Base-by-base conservation (phyloP, 352 stramenopile genomes). In the Discostella stelligera region DNA sequence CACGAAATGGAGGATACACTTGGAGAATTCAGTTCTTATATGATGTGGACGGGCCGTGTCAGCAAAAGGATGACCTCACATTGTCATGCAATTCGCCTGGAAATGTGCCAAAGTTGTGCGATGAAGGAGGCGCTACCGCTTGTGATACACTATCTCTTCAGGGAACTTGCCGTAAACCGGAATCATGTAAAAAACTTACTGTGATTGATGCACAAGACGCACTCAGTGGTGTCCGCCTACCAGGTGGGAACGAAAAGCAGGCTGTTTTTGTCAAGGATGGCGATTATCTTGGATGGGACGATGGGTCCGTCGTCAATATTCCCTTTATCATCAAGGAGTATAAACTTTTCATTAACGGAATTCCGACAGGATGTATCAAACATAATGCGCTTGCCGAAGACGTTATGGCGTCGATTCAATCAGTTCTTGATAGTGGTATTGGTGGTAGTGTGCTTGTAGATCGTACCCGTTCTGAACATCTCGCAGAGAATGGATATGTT, bases 21-120 rank as follows among this genome's bases (percentile, higher is more conserved):
- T 98, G 96, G 96, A 97, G 90, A 4, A 86, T 98, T 23, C 98
- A 95, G 9, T 98, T 98, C 68, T 79, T 98, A 10, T 85, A 92
- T 58, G 96, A 98, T 66, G 89, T 94, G 41, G 86, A 94, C 68
- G 82, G 82, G 55, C 79, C 87, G 27, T 95, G 90, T 70, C 65
- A 94, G 60, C 85, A 94, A 82, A 86, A 89, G 48, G 88, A 93
- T 79, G 81, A 81, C 27, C 56, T 85, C 25, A 60, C 74, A 20
- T 74, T 83, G 16, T 79, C 96, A 0, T 98, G 96, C 77, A 98
- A 98, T 69, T 90, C 95, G 1, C 95, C 95, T 0, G 95, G 96
- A 23, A 85, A 98, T 80, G 89, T 98, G 0, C 95, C 95, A 18
- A 91, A 92, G 25, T 89, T 98, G 44, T 86, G 77, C 62, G 65